These are phyloP conservation scores for Haplosporangium sp. DNA, from an alignment of 371 early-diverging fungal genomes.

Conservation along the genomic window DNA sequence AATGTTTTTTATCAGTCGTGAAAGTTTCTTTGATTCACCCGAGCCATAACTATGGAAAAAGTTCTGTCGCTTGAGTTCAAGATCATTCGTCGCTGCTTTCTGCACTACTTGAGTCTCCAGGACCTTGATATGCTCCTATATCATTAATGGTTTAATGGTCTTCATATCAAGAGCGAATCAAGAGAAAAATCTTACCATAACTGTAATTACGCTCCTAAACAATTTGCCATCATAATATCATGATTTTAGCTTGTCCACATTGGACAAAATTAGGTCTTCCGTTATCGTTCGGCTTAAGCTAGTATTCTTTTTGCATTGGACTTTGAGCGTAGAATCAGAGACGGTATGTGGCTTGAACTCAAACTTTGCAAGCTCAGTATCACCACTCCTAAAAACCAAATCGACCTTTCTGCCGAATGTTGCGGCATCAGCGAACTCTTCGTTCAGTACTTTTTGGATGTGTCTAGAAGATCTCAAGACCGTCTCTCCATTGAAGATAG, in stretches of 20 bases:
- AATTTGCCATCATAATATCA: neutral
- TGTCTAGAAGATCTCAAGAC: conserved; percentile 8
- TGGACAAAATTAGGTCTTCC: conserved; percentile 12
- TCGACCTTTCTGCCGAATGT: conserved; percentile 10
- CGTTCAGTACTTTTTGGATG: conserved; percentile 6
- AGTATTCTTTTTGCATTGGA: conserved; percentile 9
- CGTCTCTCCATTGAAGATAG: conserved; percentile 8
- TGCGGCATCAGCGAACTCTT: conserved; percentile 6
- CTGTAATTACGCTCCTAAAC: neutral
- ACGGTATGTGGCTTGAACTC: conserved; percentile 5
- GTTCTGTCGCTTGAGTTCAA: neutral
- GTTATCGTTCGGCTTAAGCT: conserved; percentile 11
- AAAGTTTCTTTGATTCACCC: neutral
- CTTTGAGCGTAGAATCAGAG: neutral
- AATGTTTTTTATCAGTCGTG: conserved; percentile 11
- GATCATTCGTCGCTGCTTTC: neutral
- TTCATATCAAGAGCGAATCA: too few relatives aligned
- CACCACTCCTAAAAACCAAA: conserved; percentile 3
- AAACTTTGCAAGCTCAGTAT: conserved; percentile 4
- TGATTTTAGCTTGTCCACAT: too few relatives aligned
- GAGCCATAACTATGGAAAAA: conserved; percentile 1
- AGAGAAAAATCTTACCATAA: conserved; percentile 1
- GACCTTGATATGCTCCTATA: conserved; percentile 8
- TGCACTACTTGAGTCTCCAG: conserved; percentile 1
- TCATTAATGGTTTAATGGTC: too few relatives aligned